phyloP scores from a whole-genome alignment of 202 grass and related monocot genomes.

The Eragrostis tef region DNA sequence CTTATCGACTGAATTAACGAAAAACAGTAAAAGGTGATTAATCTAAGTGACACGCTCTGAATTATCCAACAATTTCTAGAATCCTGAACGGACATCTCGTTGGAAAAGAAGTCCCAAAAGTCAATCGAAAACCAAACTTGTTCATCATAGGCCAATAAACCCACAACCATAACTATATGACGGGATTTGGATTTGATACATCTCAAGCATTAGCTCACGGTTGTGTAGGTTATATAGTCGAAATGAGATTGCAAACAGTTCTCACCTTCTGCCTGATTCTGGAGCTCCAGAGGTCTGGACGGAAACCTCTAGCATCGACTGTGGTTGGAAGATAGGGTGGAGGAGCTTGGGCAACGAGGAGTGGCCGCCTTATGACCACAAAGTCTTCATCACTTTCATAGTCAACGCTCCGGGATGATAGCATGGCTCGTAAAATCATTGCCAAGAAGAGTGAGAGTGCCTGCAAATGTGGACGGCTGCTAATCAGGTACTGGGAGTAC shows the following conservation, averaged over 20 bases:
- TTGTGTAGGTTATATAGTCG: not conserved
- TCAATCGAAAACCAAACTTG: not conserved
- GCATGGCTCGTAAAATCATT: constrained; percentile 64
- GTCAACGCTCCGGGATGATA: constrained; percentile 49
- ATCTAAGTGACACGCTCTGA: too few species aligned
- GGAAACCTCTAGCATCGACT: constrained; percentile 48
- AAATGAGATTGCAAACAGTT: not conserved
- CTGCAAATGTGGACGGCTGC: constrained; percentile 43
- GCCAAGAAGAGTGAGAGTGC: constrained; percentile 75
- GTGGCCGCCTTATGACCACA: constrained; percentile 78
- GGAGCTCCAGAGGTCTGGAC: constrained; percentile 75
- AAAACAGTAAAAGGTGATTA: too few species aligned
- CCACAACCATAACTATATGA: not conserved
- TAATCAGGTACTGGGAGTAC: not conserved
- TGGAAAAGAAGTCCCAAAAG: not conserved
- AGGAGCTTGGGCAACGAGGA: constrained; percentile 70
- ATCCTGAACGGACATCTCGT: not conserved
- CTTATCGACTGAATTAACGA: too few species aligned
- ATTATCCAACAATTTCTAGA: not conserved
- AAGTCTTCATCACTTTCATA: constrained; percentile 97
- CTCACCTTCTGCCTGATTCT: constrained; percentile 86
- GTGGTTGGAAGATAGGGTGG: constrained; percentile 60
- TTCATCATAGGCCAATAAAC: not conserved
- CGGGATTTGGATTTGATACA: not conserved
- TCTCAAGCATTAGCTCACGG: too few species aligned